phyloP scores from a whole-genome alignment of 352 stramenopile species.

The Elongisporangium anandrum region DNA sequence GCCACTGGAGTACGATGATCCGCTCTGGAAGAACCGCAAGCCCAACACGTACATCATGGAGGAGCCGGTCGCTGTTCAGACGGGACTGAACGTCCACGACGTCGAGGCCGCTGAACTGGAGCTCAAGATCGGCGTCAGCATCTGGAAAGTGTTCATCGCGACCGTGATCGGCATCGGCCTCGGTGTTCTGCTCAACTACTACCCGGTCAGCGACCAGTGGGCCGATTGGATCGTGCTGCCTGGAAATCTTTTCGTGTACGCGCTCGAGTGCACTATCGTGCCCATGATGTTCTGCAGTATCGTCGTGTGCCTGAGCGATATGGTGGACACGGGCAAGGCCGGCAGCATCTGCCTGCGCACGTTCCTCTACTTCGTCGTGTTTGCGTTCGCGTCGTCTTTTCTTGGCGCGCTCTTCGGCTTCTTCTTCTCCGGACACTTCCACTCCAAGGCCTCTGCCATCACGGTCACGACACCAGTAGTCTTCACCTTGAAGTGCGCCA shows the following conservation, averaged over 20 bases:
- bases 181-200: slow-evolving; percentile 35
- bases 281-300: slow-evolving; percentile 70
- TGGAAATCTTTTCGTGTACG: slow-evolving; percentile 55
- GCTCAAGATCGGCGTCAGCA: slow-evolving; percentile 12
- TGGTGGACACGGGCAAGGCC: slow-evolving; percentile 50
- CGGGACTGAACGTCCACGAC: not conserved
- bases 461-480: slow-evolving; percentile 11
- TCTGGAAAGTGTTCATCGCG: slow-evolving; percentile 42
- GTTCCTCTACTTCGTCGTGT: slow-evolving; percentile 31
- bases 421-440: slow-evolving; percentile 34
- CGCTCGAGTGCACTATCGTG: slow-evolving; percentile 63
- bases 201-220: slow-evolving; percentile 22
- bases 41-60: not conserved
- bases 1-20: not conserved
- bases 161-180: slow-evolving; percentile 38
- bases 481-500: slow-evolving; percentile 42
- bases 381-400: slow-evolving; percentile 43
- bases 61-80: not conserved
- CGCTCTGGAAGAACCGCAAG: not conserved
- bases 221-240: slow-evolving; percentile 53
- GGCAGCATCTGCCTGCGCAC: slow-evolving; percentile 47
- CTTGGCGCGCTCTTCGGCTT: slow-evolving; percentile 40
- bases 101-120: not conserved
- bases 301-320: slow-evolving; percentile 51
- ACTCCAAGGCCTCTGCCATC: slow-evolving; percentile 9